Percentiles rank a stretch among this genome's conserved stretches.
phyloP scores from a whole-genome alignment of 2,329 filamentous ascomycete genomes.

The Sporothrix globosa region DNA sequence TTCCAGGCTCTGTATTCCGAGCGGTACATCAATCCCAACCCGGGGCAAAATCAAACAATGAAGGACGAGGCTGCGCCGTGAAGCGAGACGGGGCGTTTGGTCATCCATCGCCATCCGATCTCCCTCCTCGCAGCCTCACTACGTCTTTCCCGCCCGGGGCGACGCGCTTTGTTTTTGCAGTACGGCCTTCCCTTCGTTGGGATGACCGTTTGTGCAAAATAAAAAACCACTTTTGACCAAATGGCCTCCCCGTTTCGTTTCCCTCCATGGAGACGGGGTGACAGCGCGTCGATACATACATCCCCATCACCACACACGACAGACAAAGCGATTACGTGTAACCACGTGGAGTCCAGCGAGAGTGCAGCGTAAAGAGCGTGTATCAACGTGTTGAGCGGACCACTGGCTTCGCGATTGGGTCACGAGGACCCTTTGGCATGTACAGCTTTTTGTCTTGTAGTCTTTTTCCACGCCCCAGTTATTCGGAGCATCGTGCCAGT shows the following conservation, averaged over 20 bases:
- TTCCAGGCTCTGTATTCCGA: conserved; percentile 73
- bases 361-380: too few species aligned
- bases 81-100: background rate
- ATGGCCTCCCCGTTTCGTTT: conserved; percentile 23
- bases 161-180: conserved; percentile 11
- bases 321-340: too few species aligned
- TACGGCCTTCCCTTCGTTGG: background rate
- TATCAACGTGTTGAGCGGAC: too few species aligned
- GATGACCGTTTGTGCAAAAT: background rate
- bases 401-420: too few species aligned
- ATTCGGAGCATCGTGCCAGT: too few species aligned
- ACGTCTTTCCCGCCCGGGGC: conserved; percentile 12
- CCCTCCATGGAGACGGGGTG: conserved; percentile 16
- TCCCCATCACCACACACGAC: too few species aligned
- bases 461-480: too few species aligned
- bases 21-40: conserved; percentile 59
- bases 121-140: background rate
- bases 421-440: background rate
- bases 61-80: conserved; percentile 1
- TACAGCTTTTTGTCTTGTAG: too few species aligned
- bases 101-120: background rate
- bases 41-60: background rate
- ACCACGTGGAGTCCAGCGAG: too few species aligned
- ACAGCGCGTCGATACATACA: conserved; percentile 29
- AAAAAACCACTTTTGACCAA: conserved; percentile 26